Evolutionary conservation across 202 grass and related monocot species (phyloP).

Genomic region (Brachypodium distachyon): DNA sequence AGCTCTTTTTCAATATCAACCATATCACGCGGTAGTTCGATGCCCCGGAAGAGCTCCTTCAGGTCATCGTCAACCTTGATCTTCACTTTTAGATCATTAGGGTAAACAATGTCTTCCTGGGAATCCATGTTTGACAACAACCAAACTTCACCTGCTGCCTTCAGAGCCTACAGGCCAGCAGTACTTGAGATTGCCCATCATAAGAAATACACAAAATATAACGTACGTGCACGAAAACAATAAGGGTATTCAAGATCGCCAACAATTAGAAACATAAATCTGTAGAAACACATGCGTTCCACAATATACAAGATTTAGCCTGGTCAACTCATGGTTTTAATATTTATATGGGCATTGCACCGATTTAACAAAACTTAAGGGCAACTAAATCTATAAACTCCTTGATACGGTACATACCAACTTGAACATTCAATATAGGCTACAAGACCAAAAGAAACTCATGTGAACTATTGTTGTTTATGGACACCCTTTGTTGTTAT

Average conservation of each 20-base stretch:
- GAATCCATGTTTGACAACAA: constrained; percentile 89
- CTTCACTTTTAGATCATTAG: constrained; percentile 71
- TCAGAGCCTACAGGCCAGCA: constrained; percentile 48
- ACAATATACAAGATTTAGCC: neutral
- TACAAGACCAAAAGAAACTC: neutral
- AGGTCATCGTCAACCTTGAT: constrained; percentile 76
- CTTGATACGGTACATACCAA: neutral
- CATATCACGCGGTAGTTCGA: constrained; percentile 68
- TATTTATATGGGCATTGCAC: neutral
- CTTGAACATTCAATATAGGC: neutral
- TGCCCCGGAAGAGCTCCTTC: constrained; percentile 60
- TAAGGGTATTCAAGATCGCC: neutral
- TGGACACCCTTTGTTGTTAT: neutral
- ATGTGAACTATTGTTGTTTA: neutral
- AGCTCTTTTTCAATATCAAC: constrained; percentile 84
- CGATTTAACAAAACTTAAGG: neutral
- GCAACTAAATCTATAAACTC: neutral
- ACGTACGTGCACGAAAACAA: neutral
- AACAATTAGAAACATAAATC: neutral
- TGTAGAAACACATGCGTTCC: neutral
- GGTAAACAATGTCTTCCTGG: constrained; percentile 83
- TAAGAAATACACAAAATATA: neutral
- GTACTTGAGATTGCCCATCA: neutral
- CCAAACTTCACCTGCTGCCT: constrained; percentile 62
- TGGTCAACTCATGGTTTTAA: neutral